A percentile compares a stretch with the other conserved stretches of the same genome.
Conservation (phyloP, 2,329 filamentous ascomycete genomes). For the Chrysosporium keratinophilum region DNA sequence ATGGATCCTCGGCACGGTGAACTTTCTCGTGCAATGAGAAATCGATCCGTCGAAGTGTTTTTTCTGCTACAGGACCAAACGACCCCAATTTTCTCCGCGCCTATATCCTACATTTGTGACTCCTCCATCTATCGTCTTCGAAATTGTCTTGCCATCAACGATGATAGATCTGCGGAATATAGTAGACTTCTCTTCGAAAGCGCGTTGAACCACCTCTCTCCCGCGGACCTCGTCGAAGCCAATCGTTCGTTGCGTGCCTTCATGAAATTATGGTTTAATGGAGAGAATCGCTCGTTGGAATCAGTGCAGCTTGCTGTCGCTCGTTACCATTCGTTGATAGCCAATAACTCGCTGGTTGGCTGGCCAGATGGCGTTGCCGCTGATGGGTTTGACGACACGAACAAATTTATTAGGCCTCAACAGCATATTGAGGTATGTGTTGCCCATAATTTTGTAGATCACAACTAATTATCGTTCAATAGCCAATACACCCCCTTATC, state of each 20-base stretch:
- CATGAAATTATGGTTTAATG: constrained; percentile 13
- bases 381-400: constrained; percentile 5
- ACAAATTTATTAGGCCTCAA: constrained; percentile 4
- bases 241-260: constrained; percentile 23
- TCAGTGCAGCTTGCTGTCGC: constrained; percentile 20
- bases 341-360: constrained; percentile 18
- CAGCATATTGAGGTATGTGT: constrained; percentile 15
- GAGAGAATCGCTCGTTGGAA: background rate
- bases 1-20: constrained; percentile 89
- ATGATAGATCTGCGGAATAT: constrained; percentile 12
- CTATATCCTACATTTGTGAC: constrained; percentile 30
- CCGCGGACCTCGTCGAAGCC: constrained; percentile 26
- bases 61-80: constrained; percentile 42
- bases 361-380: constrained; percentile 18
- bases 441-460: background rate
- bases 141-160: constrained; percentile 23
- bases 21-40: constrained; percentile 90
- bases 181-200: constrained; percentile 22
- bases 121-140: constrained; percentile 34
- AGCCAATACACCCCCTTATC: constrained; percentile 33
- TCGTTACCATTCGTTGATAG: constrained; percentile 26
- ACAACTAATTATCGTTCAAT: constrained; percentile 17
- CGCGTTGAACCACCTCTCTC: constrained; percentile 31
- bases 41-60: constrained; percentile 83
- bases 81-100: constrained; percentile 10